Evolutionary conservation across 1,284 basidiomycete genomes (phyloP).

Genomic region (Amylostereum areolatum): DNA sequence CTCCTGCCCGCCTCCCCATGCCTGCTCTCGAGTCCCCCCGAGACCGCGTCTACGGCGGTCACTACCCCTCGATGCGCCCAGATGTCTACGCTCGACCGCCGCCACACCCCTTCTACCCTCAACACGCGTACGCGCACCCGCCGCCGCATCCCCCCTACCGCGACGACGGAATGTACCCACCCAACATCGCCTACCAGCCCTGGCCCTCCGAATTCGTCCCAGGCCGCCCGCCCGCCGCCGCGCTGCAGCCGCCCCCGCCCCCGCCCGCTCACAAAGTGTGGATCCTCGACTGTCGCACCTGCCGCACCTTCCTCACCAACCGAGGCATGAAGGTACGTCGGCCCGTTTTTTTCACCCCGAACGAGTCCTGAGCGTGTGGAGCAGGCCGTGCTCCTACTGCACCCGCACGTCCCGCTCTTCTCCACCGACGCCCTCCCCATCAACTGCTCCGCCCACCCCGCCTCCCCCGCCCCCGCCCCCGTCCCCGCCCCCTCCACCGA

Average conservation of each 20-base stretch:
- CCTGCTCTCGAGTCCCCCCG: too few relatives aligned
- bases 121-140: too few relatives aligned
- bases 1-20: too few relatives aligned
- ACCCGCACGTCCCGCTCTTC: slow-evolving; percentile 78
- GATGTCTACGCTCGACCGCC: too few relatives aligned
- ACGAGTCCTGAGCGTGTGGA: slow-evolving; percentile 3
- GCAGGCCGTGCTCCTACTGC: slow-evolving; percentile 77
- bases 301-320: slow-evolving; percentile 72
- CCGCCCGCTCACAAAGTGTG: slow-evolving; percentile 65
- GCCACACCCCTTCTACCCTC: too few relatives aligned
- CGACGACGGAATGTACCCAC: too few relatives aligned
- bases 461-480: slow-evolving; percentile 30
- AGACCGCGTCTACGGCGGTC: too few relatives aligned
- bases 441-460: slow-evolving; percentile 63
- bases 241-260: slow-evolving; percentile 31
- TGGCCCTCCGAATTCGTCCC: too few relatives aligned
- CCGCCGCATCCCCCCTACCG: too few relatives aligned
- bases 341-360: neutral
- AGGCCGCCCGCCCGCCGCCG: too few relatives aligned
- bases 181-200: too few relatives aligned
- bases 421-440: slow-evolving; percentile 78
- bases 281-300: slow-evolving; percentile 73
- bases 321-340: slow-evolving; percentile 74
- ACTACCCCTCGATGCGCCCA: too few relatives aligned
- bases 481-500: slow-evolving; percentile 18